phyloP scores from a whole-genome alignment of 306 rosid genomes.

The Morella rubra region DNA sequence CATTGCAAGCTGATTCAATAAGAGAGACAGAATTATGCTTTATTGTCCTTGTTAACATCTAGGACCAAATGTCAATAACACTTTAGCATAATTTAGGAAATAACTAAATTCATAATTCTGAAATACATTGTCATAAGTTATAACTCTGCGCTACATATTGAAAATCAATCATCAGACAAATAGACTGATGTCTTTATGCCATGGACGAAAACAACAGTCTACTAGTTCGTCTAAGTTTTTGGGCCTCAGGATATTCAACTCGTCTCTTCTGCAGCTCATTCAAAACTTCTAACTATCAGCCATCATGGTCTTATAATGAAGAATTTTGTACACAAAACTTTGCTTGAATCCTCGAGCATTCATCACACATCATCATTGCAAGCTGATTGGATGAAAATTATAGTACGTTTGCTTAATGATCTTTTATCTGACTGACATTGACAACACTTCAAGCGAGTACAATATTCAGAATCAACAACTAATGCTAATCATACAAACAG shows the following conservation, averaged over 20 bases:
- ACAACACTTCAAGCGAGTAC: too few relatives aligned
- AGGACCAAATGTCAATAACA: neutral
- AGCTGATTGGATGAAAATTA: slow-evolving; percentile 61
- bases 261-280: slow-evolving; percentile 49
- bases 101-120: neutral
- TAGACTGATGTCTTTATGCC: neutral
- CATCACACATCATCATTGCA: slow-evolving; percentile 99
- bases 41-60: neutral
- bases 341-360: slow-evolving; percentile 68
- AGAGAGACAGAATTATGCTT: neutral
- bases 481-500: too few relatives aligned
- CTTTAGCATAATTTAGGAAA: neutral
- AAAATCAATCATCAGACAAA: slow-evolving; percentile 2
- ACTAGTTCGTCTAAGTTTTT: slow-evolving; percentile 23
- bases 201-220: slow-evolving; percentile 1
- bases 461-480: too few relatives aligned
- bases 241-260: slow-evolving; percentile 41
- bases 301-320: slow-evolving; percentile 54
- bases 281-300: slow-evolving; percentile 42
- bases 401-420: too few relatives aligned
- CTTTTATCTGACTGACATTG: too few relatives aligned
- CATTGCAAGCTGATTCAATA: slow-evolving; percentile 22
- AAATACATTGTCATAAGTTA: slow-evolving; percentile 5
- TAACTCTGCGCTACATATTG: neutral
- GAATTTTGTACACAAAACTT: slow-evolving; percentile 53